Conservation (phyloP, 129 eudicot species). For the Sambucus nigra region DNA sequence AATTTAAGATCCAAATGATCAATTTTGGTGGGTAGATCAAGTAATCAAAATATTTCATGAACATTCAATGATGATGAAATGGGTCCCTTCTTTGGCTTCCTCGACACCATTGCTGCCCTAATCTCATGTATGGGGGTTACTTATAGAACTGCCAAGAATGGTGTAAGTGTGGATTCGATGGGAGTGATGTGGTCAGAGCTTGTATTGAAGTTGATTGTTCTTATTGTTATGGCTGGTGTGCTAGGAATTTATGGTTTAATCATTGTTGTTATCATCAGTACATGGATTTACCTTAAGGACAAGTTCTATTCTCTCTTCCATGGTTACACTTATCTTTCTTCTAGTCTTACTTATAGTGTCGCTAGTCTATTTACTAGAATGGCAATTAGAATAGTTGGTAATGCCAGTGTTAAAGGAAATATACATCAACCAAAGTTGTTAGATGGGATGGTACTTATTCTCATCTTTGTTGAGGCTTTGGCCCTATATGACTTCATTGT, state of each 20-base stretch:
- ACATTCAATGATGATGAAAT: slow-evolving; percentile 23
- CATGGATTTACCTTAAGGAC: slow-evolving; percentile 69
- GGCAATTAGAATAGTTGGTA: slow-evolving; percentile 70
- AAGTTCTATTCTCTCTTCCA: slow-evolving; percentile 44
- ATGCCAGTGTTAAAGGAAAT: slow-evolving; percentile 73
- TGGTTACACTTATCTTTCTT: slow-evolving; percentile 62
- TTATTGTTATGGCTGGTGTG: slow-evolving; percentile 65
- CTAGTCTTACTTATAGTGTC: slow-evolving; percentile 63
- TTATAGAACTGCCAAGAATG: slow-evolving; percentile 55
- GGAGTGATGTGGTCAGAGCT: slow-evolving; percentile 61
- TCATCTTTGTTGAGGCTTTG: slow-evolving; percentile 61
- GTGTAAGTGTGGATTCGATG: slow-evolving; percentile 53
- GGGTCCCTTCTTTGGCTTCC: slow-evolving; percentile 23
- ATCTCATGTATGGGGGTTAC: slow-evolving; percentile 52
- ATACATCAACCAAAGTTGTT: slow-evolving; percentile 69
- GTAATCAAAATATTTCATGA: slow-evolving; percentile 3
- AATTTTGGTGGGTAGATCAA: neutral
- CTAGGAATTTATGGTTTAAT: slow-evolving; percentile 51
- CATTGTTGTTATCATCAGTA: slow-evolving; percentile 53
- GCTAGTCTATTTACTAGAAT: slow-evolving; percentile 68
- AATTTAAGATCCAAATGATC: neutral
- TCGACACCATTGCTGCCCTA: slow-evolving; percentile 22
- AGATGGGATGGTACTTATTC: slow-evolving; percentile 65
- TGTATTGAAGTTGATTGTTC: slow-evolving; percentile 55
- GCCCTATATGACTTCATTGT: slow-evolving; percentile 63